phyloP scores from a whole-genome alignment of 371 early-diverging fungal species.

The Syncephalastrum contaminatum region DNA sequence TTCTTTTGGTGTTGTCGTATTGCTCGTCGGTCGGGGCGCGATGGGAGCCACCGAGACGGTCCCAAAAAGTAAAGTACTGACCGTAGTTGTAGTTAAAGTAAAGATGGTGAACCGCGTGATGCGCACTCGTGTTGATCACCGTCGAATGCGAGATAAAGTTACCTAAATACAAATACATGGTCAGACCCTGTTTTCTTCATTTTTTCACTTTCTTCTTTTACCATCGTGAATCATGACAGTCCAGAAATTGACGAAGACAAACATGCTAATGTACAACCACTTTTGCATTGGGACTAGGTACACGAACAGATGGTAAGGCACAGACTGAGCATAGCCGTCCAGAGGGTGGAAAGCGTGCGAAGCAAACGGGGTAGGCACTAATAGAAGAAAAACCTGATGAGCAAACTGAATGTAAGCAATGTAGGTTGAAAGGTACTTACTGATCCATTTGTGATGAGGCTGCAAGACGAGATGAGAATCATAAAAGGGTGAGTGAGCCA shows the following conservation, averaged over 20 bases:
- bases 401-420: constrained; percentile 3
- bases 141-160: constrained; percentile 59
- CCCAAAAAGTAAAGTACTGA: constrained; percentile 93
- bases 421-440: constrained; percentile 16
- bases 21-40: constrained; percentile 71
- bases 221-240: constrained; percentile 97
- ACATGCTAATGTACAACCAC: constrained; percentile 79
- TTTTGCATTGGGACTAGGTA: constrained; percentile 90
- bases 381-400: constrained; percentile 37
- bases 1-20: constrained; percentile 59
- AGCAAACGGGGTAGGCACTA: constrained; percentile 92
- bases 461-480: constrained; percentile 12
- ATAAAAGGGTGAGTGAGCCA: constrained; percentile 1
- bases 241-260: constrained; percentile 93
- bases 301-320: constrained; percentile 92
- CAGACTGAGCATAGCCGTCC: constrained; percentile 92
- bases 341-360: constrained; percentile 95
- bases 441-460: constrained; percentile 60
- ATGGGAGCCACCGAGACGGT: constrained; percentile 72
- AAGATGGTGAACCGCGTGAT: constrained; percentile 94
- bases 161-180: constrained; percentile 32
- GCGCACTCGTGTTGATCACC: constrained; percentile 85
- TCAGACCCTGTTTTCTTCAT: neutral
- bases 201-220: constrained; percentile 26
- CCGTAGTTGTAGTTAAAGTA: constrained; percentile 99